phyloP scores from a whole-genome alignment of 2,329 filamentous ascomycete species.

The Escovopsis sp. region DNA sequence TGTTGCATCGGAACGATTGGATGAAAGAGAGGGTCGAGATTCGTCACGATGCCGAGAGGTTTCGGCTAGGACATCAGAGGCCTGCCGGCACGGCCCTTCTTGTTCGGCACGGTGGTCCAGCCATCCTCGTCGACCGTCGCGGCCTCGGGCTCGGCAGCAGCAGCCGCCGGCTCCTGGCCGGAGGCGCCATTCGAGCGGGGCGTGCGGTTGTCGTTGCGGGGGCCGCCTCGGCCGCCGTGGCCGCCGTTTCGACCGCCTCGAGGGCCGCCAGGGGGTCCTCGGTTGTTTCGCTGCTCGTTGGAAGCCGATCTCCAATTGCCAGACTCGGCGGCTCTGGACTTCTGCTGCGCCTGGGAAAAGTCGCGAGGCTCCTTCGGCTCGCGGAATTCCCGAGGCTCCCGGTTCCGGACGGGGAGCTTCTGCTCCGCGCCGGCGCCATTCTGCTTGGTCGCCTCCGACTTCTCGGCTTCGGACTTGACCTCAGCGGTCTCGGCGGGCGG shows the following conservation, averaged over 20 bases:
- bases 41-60: no score
- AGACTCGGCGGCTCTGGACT: slow-evolving; percentile 40
- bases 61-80: slow-evolving; percentile 13
- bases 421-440: slow-evolving; percentile 30
- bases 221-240: slow-evolving; percentile 19
- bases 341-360: slow-evolving; percentile 24
- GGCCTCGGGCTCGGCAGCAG: slow-evolving; percentile 15
- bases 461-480: slow-evolving; percentile 12
- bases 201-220: slow-evolving; percentile 29
- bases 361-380: slow-evolving; percentile 25
- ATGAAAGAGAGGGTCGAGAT: slow-evolving; percentile 14
- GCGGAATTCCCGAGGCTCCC: slow-evolving; percentile 18
- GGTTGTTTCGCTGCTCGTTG: slow-evolving; percentile 31
- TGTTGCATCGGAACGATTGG: slow-evolving; percentile 19
- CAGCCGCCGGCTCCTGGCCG: slow-evolving; percentile 18
- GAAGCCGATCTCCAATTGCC: slow-evolving; percentile 45
- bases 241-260: slow-evolving; percentile 26
- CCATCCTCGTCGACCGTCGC: slow-evolving; percentile 41
- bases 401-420: slow-evolving; percentile 26
- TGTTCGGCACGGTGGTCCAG: slow-evolving; percentile 40
- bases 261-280: slow-evolving; percentile 27
- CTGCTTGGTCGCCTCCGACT: slow-evolving; percentile 16
- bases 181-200: slow-evolving; percentile 34
- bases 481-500: slow-evolving; percentile 16
- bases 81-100: slow-evolving; percentile 23